These are phyloP conservation scores for Pichia cephalocereana DNA, from an alignment of 805 yeast species.

Conservation along the genomic window DNA sequence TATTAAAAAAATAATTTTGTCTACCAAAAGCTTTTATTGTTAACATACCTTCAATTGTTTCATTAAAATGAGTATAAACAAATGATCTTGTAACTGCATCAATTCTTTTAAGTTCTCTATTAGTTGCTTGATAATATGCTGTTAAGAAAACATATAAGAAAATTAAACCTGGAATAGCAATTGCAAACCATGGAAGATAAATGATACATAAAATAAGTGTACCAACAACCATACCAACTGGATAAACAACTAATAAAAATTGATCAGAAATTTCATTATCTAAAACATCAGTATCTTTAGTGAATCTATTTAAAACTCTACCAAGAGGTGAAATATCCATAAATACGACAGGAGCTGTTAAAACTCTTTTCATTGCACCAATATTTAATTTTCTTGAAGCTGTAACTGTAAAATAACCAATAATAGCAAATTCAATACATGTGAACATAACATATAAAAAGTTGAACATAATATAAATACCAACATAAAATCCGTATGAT, in stretches of 20 bases:
- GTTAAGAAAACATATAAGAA: conserved; percentile 38
- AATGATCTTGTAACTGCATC: conserved; percentile 65
- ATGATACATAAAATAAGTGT: conserved; percentile 56
- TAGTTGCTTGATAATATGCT: conserved; percentile 56
- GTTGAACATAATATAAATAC: conserved; percentile 60
- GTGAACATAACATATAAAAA: conserved; percentile 35
- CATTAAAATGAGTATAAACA: conserved; percentile 65
- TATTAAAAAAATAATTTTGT: conserved; percentile 33
- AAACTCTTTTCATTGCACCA: conserved; percentile 35
- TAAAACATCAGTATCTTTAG: conserved; percentile 78
- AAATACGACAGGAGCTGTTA: conserved; percentile 75
- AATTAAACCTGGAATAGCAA: conserved; percentile 49
- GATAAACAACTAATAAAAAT: conserved; percentile 48
- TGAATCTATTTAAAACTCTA: conserved; percentile 73
- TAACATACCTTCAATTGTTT: conserved; percentile 55
- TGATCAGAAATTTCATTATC: conserved; percentile 75
- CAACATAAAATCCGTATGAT: conserved; percentile 56
- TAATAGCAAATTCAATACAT: conserved; percentile 35
- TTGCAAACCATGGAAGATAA: conserved; percentile 69
- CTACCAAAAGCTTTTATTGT: conserved; percentile 54
- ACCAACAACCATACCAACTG: conserved; percentile 48
- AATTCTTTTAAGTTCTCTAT: conserved; percentile 66
- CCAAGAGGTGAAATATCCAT: conserved; percentile 90
- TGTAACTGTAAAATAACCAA: conserved; percentile 38
- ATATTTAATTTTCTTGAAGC: conserved; percentile 56